Base-by-base conservation (phyloP, 306 rosid genomes). In the Glycyrrhiza uralensis region DNA sequence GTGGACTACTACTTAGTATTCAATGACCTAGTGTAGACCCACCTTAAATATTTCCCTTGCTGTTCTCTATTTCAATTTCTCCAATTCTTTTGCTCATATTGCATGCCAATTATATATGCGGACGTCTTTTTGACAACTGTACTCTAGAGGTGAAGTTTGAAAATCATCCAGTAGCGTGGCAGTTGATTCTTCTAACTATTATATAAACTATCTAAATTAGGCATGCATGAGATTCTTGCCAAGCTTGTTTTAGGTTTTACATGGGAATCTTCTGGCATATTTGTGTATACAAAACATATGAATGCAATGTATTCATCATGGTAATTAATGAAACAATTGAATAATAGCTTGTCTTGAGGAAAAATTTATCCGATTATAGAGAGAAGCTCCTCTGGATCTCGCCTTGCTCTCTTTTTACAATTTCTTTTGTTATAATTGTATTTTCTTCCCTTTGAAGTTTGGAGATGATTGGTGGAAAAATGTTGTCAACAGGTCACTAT, bases 381-480 rank as follows among this genome's bases (percentile, higher is more conserved):
- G n/a, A n/a, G n/a, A n/a, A n/a, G 56, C 42, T 57, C 23, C 32
- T 6, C 18, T 41, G 66, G 17, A 47, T 33, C 54, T 47, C 7
- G 22, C 19, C 14, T 41, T 4, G 13, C n/a, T 58, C 8, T 35
- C 17, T 14, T 58, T 18, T 14, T 9, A 23, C 18, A 38, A 22
- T 41, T 23, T 57, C 77, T 44, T 15, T n/a, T 26, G 36, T 36
- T 58, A n/a, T n/a, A 19, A 56, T 11, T 42, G 18, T 42, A 4
- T 29, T 41, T 19, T 65, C 19, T 76, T 69, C 17, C 19, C 18
- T 38, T 51, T 23, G 30, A 64, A 49, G 52, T 38, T 51, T 23
- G 30, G 71, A 49, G 52, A 75, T 54, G 14, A 20, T 63, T 24
- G 74, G 51, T 63, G 69, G 72, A 29, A 62, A 18, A 52, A 36